Evolutionary conservation across 768 basidiomycete genomes (phyloP).

Genomic region (Lactifluus echinatus): DNA sequence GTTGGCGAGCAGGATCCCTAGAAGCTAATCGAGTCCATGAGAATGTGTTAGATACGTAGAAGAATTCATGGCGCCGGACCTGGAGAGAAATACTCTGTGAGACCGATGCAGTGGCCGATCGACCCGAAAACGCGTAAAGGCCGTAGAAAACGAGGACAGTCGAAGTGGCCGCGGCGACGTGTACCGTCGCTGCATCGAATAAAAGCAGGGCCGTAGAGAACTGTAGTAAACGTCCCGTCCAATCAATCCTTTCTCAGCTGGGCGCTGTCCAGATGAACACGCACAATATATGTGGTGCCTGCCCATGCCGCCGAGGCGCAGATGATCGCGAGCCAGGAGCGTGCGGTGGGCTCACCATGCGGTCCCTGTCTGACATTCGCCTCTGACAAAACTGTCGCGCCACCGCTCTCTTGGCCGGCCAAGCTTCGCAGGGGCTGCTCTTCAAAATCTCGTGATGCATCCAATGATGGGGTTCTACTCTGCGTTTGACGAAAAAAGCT

Average conservation of each 20-base stretch:
- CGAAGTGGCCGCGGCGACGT: slow-evolving; percentile 6
- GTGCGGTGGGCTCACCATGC: not conserved
- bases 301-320: slow-evolving; percentile 8
- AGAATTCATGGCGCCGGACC: slow-evolving; percentile 22
- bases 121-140: slow-evolving; percentile 17
- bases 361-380: not conserved
- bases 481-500: not conserved
- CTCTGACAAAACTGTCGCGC: not conserved
- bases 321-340: not conserved
- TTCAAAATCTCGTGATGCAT: slow-evolving; percentile 3
- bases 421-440: slow-evolving; percentile 9
- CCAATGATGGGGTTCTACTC: not conserved
- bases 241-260: not conserved
- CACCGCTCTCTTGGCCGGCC: not conserved
- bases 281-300: slow-evolving; percentile 6
- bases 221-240: not conserved
- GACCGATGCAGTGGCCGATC: slow-evolving; percentile 21
- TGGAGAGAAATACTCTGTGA: slow-evolving; percentile 31
- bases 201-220: slow-evolving; percentile 3
- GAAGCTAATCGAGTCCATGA: slow-evolving; percentile 23
- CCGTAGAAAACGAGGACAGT: slow-evolving; percentile 3
- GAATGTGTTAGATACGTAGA: not conserved
- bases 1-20: slow-evolving; percentile 28
- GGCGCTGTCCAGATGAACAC: not conserved
- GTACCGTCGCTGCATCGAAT: slow-evolving; percentile 10